These are phyloP conservation scores for Nitzschia palea DNA, from an alignment of 108 stramenopile genomes.

Conservation along the genomic window DNA sequence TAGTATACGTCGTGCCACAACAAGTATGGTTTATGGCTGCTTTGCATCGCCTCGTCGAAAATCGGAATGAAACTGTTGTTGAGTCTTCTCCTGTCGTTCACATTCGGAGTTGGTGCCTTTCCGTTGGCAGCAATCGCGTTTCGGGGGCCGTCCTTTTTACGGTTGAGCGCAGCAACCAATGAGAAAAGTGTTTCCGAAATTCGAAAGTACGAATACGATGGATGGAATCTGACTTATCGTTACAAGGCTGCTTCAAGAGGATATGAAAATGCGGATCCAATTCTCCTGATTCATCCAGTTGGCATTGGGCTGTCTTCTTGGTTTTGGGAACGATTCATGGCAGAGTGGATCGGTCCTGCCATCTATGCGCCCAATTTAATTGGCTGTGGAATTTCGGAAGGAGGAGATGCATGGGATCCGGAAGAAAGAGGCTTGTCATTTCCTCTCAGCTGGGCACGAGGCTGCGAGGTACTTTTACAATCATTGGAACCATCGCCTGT, in stretches of 20 bases:
- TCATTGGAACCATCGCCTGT: not conserved
- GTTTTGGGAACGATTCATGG: slow-evolving; percentile 60
- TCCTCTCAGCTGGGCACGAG: slow-evolving; percentile 64
- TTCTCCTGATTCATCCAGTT: slow-evolving; percentile 69
- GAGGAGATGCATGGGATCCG: slow-evolving; percentile 57
- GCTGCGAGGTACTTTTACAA: slow-evolving; percentile 47
- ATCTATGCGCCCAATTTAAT: slow-evolving; percentile 67
- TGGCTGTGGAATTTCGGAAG: slow-evolving; percentile 65
- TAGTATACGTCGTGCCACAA: too few relatives aligned
- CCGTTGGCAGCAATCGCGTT: too few relatives aligned
- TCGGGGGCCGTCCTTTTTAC: too few relatives aligned
- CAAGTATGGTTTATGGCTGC: too few relatives aligned
- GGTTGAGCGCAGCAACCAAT: too few relatives aligned
- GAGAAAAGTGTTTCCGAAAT: not conserved
- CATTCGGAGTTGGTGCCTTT: too few relatives aligned
- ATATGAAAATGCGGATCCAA: slow-evolving; percentile 11
- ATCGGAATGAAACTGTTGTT: too few relatives aligned
- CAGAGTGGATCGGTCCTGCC: slow-evolving; percentile 24
- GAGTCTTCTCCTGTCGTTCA: too few relatives aligned
- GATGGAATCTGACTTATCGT: slow-evolving; percentile 57
- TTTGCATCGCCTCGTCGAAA: too few relatives aligned
- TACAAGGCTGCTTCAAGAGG: slow-evolving; percentile 38
- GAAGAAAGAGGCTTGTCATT: slow-evolving; percentile 41
- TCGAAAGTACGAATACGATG: slow-evolving; percentile 40
- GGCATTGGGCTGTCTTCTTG: slow-evolving; percentile 68